phyloP scores from a whole-genome alignment of 2,329 filamentous ascomycete genomes.

The Aschersonia sp. region DNA sequence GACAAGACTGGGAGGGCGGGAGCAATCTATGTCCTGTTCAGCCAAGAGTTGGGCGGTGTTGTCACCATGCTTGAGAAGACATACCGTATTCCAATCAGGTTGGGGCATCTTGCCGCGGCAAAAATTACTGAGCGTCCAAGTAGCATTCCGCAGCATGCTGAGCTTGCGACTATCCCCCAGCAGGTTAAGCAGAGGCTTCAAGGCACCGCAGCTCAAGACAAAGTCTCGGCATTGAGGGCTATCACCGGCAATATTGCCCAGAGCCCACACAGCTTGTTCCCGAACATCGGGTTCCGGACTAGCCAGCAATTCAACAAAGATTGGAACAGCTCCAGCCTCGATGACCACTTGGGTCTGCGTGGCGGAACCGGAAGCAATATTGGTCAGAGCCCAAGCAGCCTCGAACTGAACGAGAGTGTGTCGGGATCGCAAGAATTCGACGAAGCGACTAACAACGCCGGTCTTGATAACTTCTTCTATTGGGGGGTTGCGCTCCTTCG shows the following conservation, averaged over 20 bases:
- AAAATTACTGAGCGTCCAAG: conserved; percentile 99
- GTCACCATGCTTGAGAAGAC: conserved; percentile 14
- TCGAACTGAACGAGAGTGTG: conserved; percentile 98
- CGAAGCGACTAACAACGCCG: conserved; percentile 90
- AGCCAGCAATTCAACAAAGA: conserved; percentile 89
- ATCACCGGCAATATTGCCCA: conserved; percentile 97
- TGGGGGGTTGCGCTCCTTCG: conserved; percentile 96
- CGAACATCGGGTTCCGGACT: conserved; percentile 96
- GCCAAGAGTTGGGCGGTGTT: not conserved
- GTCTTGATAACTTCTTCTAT: conserved; percentile 99
- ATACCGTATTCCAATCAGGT: conserved; percentile 90
- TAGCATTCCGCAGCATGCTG: conserved; percentile 97
- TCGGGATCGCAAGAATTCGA: conserved; percentile 93
- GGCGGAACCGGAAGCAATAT: conserved; percentile 95
- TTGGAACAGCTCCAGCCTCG: conserved; percentile 92
- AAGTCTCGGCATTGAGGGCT: conserved; percentile 96
- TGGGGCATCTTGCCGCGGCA: conserved; percentile 98
- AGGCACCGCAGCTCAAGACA: conserved; percentile 77
- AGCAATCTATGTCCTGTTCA: conserved; percentile 50
- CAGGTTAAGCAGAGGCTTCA: conserved; percentile 77
- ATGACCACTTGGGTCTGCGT: conserved; percentile 98
- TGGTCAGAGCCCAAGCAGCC: conserved; percentile 96
- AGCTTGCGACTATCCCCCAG: conserved; percentile 96
- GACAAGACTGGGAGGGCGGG: conserved; percentile 88
- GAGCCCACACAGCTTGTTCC: conserved; percentile 95